Percentiles rank a stretch among this genome's conserved stretches.
Evolutionary conservation across 805 yeast genomes (phyloP).

Genomic region (Sugiyamaella mastotermitis): DNA sequence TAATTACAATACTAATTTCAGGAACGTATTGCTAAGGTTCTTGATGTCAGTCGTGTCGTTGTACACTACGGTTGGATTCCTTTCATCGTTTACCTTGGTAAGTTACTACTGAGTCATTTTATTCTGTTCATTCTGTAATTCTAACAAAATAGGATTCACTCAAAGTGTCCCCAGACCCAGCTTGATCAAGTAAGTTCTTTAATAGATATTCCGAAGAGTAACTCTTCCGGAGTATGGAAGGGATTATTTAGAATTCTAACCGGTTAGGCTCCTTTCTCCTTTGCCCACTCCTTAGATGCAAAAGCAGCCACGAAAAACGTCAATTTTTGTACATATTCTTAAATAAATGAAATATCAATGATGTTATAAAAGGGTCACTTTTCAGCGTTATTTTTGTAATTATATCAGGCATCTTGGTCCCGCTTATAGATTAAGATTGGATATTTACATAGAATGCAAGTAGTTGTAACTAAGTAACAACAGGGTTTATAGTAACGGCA

Average conservation of each 20-base stretch:
- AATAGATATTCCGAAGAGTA: too few relatives aligned
- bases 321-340: neutral
- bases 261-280: conserved; percentile 58
- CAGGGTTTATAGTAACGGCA: too few relatives aligned
- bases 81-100: conserved; percentile 84
- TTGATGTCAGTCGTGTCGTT: conserved; percentile 77
- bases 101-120: neutral
- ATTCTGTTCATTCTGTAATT: neutral
- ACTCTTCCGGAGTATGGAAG: too few relatives aligned
- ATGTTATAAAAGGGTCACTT: too few relatives aligned
- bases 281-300: conserved; percentile 59
- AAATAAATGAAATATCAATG: too few relatives aligned
- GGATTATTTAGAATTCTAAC: conserved; percentile 5
- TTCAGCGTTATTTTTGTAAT: too few relatives aligned
- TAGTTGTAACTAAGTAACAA: too few relatives aligned
- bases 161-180: conserved; percentile 81
- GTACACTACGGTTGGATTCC: conserved; percentile 98
- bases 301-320: neutral
- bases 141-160: conserved; percentile 46
- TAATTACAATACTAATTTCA: conserved; percentile 25
- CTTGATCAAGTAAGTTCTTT: conserved; percentile 45
- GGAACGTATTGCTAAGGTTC: conserved; percentile 82
- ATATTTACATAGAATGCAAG: too few relatives aligned
- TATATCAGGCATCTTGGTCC: too few relatives aligned
- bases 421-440: too few relatives aligned